Evolutionary conservation across 495 filamentous ascomycete species (phyloP), one percentile per base, ranked within the genome.

Genomic region (Hyaloscypha finlandica): DNA sequence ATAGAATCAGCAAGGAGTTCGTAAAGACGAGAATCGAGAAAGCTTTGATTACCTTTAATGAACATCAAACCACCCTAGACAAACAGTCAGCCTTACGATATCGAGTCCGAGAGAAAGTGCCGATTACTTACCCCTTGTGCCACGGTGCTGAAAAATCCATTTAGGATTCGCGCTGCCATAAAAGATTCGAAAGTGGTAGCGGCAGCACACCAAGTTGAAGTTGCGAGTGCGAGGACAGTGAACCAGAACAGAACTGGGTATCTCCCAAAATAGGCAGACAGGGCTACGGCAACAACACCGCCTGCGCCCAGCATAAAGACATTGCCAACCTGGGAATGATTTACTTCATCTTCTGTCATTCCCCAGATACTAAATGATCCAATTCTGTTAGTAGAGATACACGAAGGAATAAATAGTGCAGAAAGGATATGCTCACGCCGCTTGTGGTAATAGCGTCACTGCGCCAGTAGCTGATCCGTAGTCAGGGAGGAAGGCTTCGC

Each of bases 401-500:
- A 25, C 25, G 25, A 25, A 25, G 25, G 25, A 25, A 25, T 25
- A 25, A 25, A 25, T 25, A 8, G 19, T 53, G 55, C 29, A 2
- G 31, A 74, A 25, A 25, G 25, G 25, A 1, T 25, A 25, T 25
- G 25, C 76, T 66, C 66, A 79, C 76, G 51, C 51, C 6, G 82
- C 80, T 73, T 89, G 86, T 0, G 83, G 81, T 16, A 85, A 73
- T 37, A 88, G 72, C 0, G 84, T 81, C 2, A 86, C 80, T 8
- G 84, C 83, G 1, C 85, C 87, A 0, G 80, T 83, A 0, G 80
- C 83, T 67, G 77, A 81, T 3, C 84, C 84, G 77, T 82, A 89
- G 66, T 89, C 86, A 0, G 85, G 80, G 5, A 88, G 69, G 67
- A 88, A 85, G 0, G 86, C 81, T 25, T 25, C 2, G 25, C 25